Evolutionary conservation across 805 yeast species (phyloP).

Genomic region (Yamadazyma phyllophila): DNA sequence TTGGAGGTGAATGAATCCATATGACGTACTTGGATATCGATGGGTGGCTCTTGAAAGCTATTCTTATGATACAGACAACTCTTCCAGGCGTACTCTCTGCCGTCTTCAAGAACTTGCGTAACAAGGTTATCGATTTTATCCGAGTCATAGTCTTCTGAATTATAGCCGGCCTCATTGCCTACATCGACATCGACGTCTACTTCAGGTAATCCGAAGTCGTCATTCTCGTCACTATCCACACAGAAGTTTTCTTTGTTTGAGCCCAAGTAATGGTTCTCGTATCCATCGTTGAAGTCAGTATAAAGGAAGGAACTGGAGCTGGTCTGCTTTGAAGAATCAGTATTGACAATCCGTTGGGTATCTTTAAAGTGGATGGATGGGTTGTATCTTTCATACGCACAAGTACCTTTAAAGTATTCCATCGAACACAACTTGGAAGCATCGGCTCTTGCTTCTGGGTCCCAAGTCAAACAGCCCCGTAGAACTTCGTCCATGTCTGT

Average conservation of each 20-base stretch:
- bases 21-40: not conserved
- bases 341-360: not conserved
- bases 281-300: constrained; percentile 18
- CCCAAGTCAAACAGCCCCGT: constrained; percentile 66
- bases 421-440: constrained; percentile 47
- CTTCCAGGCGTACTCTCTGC: constrained; percentile 1
- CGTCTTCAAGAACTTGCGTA: not conserved
- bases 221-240: constrained; percentile 1
- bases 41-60: not conserved
- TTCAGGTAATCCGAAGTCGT: constrained; percentile 5
- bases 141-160: constrained; percentile 8
- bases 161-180: not conserved
- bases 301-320: not conserved
- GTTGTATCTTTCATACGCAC: constrained; percentile 9
- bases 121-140: constrained; percentile 2
- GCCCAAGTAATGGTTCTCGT: constrained; percentile 15
- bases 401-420: constrained; percentile 54
- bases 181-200: constrained; percentile 5
- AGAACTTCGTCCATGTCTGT: constrained; percentile 19
- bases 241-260: constrained; percentile 1
- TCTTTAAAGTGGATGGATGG: constrained; percentile 2
- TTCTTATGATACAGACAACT: not conserved
- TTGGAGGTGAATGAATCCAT: not conserved
- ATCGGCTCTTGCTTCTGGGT: constrained; percentile 63
- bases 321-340: not conserved